phyloP scores from a whole-genome alignment of 2,329 filamentous ascomycete species.

The Rosellinia necatrix region DNA sequence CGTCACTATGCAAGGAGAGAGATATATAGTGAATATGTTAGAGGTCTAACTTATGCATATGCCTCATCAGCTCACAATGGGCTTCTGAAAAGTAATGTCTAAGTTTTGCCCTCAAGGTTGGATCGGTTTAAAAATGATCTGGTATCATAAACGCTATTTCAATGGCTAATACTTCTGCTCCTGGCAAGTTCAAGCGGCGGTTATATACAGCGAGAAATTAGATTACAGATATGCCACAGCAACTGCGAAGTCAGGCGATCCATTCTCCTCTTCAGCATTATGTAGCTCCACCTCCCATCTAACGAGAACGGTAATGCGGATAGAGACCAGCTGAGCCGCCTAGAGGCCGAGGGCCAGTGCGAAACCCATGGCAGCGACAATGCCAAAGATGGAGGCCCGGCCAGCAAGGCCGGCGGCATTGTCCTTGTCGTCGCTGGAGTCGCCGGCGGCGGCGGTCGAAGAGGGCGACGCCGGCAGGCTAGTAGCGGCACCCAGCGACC shows the following conservation, averaged over 20 bases:
- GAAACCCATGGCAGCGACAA: slow-evolving; percentile 35
- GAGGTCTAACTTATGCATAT: too few relatives aligned
- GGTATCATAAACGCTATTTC: slow-evolving; percentile 12
- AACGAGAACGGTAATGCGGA: background rate
- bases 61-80: background rate
- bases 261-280: background rate
- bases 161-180: slow-evolving; percentile 5
- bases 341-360: slow-evolving; percentile 35
- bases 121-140: background rate
- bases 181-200: background rate
- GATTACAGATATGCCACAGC: background rate
- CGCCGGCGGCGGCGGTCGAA: background rate
- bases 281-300: background rate
- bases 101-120: background rate
- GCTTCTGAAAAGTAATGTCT: background rate
- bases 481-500: slow-evolving; percentile 2
- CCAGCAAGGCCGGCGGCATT: slow-evolving; percentile 23
- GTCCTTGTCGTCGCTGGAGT: slow-evolving; percentile 9
- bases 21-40: too few relatives aligned
- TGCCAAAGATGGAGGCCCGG: slow-evolving; percentile 33
- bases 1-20: too few relatives aligned
- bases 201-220: slow-evolving; percentile 16
- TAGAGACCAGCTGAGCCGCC: background rate
- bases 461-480: slow-evolving; percentile 10
- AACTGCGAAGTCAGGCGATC: background rate